A percentile compares a stretch with the other conserved stretches of the same genome.
Evolutionary conservation across 257 asterid species (phyloP).

Genomic region (Craterostigma plantagineum): DNA sequence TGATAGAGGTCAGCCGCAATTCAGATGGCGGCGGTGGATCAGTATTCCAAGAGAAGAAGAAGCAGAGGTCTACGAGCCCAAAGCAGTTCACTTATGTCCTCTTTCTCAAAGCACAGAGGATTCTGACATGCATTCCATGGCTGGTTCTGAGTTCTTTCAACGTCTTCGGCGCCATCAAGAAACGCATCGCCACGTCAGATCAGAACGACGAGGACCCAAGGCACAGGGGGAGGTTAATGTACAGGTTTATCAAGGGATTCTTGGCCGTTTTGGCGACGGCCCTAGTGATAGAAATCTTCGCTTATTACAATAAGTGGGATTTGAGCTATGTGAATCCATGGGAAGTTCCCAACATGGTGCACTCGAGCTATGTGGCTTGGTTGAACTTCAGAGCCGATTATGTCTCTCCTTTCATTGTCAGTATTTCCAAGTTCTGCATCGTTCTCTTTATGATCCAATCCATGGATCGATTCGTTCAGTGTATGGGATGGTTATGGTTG

Average conservation of each 20-base stretch:
- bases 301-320: conserved; percentile 51
- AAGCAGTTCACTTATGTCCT: conserved; percentile 50
- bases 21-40: conserved; percentile 3
- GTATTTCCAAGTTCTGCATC: conserved; percentile 30
- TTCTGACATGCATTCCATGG: conserved; percentile 45
- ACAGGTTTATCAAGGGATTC: conserved; percentile 43
- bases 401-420: conserved; percentile 34
- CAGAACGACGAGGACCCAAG: conserved; percentile 47
- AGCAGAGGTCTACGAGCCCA: conserved; percentile 42
- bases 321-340: conserved; percentile 39
- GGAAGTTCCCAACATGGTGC: conserved; percentile 48
- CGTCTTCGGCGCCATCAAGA: conserved; percentile 31
- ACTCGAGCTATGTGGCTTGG: conserved; percentile 53
- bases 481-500: conserved; percentile 16
- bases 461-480: conserved; percentile 12
- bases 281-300: conserved; percentile 37
- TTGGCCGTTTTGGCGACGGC: conserved; percentile 42
- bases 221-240: conserved; percentile 36
- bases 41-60: conserved; percentile 23
- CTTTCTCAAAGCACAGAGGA: conserved; percentile 41
- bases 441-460: conserved; percentile 18
- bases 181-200: conserved; percentile 48
- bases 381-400: conserved; percentile 48
- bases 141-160: conserved; percentile 15
- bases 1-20: conserved; percentile 22